These are phyloP conservation scores for Lolium multiflorum DNA, from an alignment of 176 grass and related monocot genomes.

Conservation along the genomic window DNA sequence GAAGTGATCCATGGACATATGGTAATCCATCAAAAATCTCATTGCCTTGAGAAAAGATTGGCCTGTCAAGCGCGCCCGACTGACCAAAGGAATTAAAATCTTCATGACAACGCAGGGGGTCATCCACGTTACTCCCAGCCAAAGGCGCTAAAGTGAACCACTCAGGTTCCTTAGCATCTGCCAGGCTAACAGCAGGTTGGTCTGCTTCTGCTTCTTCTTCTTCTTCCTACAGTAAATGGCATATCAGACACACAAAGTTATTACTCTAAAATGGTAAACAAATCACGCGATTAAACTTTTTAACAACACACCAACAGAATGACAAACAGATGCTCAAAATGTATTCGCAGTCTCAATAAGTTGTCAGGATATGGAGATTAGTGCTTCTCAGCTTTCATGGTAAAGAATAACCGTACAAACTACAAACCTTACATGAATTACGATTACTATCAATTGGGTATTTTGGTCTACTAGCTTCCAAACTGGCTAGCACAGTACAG, in stretches of 20 bases:
- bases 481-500: neutral
- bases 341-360: neutral
- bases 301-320: neutral
- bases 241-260: slow-evolving; percentile 13
- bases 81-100: slow-evolving; percentile 60
- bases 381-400: neutral
- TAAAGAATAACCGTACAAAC: slow-evolving; percentile 11
- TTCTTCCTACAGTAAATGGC: slow-evolving; percentile 28
- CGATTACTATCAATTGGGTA: neutral
- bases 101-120: slow-evolving; percentile 68
- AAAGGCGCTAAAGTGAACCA: slow-evolving; percentile 54
- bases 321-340: neutral
- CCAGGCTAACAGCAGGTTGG: slow-evolving; percentile 29
- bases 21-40: slow-evolving; percentile 45
- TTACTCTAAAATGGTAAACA: neutral
- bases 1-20: slow-evolving; percentile 63
- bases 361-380: neutral
- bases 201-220: slow-evolving; percentile 35
- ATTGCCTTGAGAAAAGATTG: slow-evolving; percentile 46
- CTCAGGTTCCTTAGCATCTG: slow-evolving; percentile 45
- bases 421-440: neutral
- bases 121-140: slow-evolving; percentile 45
- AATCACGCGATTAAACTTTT: neutral
- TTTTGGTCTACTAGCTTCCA: neutral
- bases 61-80: slow-evolving; percentile 40